Conservation (phyloP, 768 basidiomycete genomes). For the Trametes punicea region DNA sequence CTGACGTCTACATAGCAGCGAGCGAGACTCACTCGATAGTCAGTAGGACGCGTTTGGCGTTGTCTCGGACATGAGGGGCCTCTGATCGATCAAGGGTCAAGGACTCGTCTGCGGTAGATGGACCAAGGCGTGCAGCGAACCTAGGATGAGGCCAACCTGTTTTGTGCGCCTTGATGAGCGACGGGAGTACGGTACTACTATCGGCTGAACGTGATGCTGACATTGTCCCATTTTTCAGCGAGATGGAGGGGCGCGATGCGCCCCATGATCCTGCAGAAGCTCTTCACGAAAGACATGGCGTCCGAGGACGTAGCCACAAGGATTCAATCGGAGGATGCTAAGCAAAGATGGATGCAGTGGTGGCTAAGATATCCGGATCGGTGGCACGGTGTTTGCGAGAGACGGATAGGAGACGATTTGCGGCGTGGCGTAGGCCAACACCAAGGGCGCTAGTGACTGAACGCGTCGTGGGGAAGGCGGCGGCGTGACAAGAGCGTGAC, state of each 20-base stretch:
- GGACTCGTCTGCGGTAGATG: background rate
- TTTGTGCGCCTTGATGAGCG: background rate
- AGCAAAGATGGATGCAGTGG: too few relatives aligned
- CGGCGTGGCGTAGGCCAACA: background rate
- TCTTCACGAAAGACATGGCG: conserved; percentile 41
- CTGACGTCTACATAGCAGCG: background rate
- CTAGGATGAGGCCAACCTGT: conserved; percentile 33
- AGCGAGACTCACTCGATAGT: conserved; percentile 39
- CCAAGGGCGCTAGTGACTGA: background rate
- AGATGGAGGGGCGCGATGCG: conserved; percentile 82
- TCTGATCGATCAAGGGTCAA: conserved; percentile 26
- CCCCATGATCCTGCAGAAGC: conserved; percentile 68
- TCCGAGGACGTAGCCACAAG: background rate
- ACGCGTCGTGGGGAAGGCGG: background rate
- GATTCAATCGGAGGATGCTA: background rate
- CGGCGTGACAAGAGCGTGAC: conserved; percentile 3
- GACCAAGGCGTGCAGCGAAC: conserved; percentile 23
- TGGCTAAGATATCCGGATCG: too few relatives aligned
- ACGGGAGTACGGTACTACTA: background rate
- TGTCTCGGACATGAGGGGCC: conserved; percentile 31
- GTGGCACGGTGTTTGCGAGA: background rate
- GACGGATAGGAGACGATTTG: background rate
- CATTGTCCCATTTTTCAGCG: conserved; percentile 94
- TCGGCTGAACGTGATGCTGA: conserved; percentile 38
- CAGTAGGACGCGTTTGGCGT: conserved; percentile 35